Percentiles rank a stretch among this genome's conserved stretches.
Evolutionary conservation across 1,284 basidiomycete genomes (phyloP).

Genomic region (Boletus smithii): DNA sequence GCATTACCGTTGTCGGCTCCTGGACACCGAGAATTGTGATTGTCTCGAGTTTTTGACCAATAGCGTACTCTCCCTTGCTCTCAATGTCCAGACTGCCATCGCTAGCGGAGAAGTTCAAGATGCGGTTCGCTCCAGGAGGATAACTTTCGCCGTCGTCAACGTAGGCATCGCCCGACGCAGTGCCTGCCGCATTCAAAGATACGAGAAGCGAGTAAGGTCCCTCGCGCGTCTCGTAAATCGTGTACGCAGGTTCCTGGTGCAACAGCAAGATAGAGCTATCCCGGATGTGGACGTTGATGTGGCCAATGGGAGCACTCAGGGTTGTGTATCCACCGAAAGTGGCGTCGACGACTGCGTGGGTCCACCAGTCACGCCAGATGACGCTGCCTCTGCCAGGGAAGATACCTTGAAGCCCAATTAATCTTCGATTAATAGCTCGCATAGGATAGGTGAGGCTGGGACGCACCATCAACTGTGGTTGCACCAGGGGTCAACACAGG

Average conservation of each 20-base stretch:
- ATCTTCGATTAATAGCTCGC: background rate
- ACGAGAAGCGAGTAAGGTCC: conserved; percentile 47
- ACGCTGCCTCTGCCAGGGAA: conserved; percentile 61
- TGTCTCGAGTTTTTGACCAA: conserved; percentile 42
- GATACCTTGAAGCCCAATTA: conserved; percentile 39
- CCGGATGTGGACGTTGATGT: conserved; percentile 67
- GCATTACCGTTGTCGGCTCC: conserved; percentile 38
- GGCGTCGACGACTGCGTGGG: conserved; percentile 49
- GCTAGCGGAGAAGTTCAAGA: conserved; percentile 40
- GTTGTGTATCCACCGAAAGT: conserved; percentile 38
- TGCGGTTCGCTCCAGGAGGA: conserved; percentile 49
- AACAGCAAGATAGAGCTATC: conserved; percentile 46
- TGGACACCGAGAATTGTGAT: conserved; percentile 50
- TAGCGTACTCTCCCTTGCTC: conserved; percentile 42
- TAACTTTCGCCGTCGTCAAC: conserved; percentile 56
- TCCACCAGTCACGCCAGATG: conserved; percentile 77
- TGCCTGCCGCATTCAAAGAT: conserved; percentile 40
- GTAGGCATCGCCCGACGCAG: conserved; percentile 47
- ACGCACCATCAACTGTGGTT: conserved; percentile 43
- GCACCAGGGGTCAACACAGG: conserved; percentile 66
- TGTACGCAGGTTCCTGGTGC: conserved; percentile 47
- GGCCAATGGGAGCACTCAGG: conserved; percentile 52
- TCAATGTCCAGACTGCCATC: conserved; percentile 36
- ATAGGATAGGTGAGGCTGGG: background rate
- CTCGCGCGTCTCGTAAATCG: conserved; percentile 46